A percentile compares a stretch with the other conserved stretches of the same genome.
Conservation (phyloP, 129 eudicot genomes). For the Artemisia tridentata region DNA sequence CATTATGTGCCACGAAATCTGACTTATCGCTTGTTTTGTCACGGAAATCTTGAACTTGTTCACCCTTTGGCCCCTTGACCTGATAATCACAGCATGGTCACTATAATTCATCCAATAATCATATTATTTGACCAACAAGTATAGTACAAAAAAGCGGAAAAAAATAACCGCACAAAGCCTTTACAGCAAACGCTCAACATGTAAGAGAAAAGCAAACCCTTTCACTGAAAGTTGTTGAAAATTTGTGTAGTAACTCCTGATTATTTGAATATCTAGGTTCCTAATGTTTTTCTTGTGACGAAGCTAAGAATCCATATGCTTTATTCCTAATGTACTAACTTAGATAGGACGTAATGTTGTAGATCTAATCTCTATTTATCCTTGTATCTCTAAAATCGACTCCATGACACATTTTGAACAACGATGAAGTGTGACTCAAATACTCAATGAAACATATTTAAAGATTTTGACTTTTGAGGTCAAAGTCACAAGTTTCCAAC, state of each 20-base stretch:
- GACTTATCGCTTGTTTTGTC: no score
- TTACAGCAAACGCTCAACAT: no score
- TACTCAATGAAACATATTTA: no score
- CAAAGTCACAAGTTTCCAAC: no score
- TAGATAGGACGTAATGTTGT: neutral
- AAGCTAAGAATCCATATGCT: neutral
- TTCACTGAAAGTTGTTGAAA: neutral
- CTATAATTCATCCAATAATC: neutral
- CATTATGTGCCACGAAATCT: no score
- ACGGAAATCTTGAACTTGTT: no score
- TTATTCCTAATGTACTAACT: neutral
- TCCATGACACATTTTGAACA: neutral
- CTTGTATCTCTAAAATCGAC: neutral
- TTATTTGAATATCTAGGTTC: neutral
- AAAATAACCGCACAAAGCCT: neutral
- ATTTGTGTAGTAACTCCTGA: neutral
- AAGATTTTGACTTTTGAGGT: no score
- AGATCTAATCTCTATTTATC: no score
- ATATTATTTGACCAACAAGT: slow-evolving; percentile 1
- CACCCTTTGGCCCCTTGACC: no score
- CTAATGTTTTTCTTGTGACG: no score
- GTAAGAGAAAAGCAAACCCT: no score
- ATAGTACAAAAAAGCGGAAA: neutral
- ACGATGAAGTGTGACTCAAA: neutral
- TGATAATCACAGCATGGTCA: no score